phyloP scores from a whole-genome alignment of 305 asterid species.

The Solanum chacoense region DNA sequence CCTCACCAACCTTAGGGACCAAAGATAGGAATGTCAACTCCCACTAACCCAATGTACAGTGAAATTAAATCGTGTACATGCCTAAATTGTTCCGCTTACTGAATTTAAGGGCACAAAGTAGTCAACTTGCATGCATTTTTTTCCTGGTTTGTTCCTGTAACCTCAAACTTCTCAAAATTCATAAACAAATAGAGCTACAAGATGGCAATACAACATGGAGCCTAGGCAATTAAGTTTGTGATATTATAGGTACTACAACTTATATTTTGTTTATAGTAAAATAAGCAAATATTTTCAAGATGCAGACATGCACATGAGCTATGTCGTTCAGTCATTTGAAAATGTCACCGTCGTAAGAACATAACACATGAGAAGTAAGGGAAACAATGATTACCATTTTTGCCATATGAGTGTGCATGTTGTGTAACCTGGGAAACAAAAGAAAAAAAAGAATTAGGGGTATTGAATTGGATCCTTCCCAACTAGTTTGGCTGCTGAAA shows the following conservation, averaged over 20 bases:
- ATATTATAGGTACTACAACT: background rate
- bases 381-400: conserved; percentile 46
- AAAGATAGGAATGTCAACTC: background rate
- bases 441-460: background rate
- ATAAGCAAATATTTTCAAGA: background rate
- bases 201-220: background rate
- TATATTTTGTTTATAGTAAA: background rate
- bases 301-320: background rate
- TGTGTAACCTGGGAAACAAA: conserved; percentile 55
- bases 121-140: background rate
- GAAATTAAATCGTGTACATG: background rate
- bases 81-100: background rate
- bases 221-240: background rate
- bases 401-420: conserved; percentile 64
- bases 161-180: background rate
- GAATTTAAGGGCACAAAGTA: background rate
- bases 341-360: background rate
- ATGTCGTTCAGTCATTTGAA: background rate
- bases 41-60: background rate
- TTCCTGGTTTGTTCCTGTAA: background rate
- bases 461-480: background rate
- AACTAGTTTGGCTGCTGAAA: background rate
- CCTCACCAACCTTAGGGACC: background rate
- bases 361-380: conserved; percentile 1
- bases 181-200: background rate